phyloP scores from a whole-genome alignment of 2,329 filamentous ascomycete species.

The Ceratocystis eucalypticola region DNA sequence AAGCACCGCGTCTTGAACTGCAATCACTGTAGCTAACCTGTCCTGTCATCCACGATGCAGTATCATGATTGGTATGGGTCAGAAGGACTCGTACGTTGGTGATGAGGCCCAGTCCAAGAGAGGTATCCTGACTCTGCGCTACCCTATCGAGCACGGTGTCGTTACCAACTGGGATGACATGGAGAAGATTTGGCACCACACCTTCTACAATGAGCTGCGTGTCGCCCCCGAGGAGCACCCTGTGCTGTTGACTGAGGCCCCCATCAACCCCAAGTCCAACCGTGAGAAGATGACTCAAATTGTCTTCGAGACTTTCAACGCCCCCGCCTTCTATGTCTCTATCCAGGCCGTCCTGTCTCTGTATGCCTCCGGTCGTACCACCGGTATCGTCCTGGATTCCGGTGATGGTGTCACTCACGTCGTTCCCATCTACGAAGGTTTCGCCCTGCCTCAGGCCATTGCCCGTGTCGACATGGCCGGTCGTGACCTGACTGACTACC shows the following conservation, averaged over 20 bases:
- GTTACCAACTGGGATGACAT: slow-evolving; percentile 99
- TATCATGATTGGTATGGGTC: slow-evolving; percentile 99
- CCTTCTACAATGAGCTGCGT: slow-evolving; percentile 99
- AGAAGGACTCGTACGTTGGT: slow-evolving; percentile 99
- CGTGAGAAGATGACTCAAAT: slow-evolving; percentile 99
- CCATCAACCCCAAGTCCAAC: slow-evolving; percentile 99
- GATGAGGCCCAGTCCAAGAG: slow-evolving; percentile 99
- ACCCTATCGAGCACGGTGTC: slow-evolving; percentile 99
- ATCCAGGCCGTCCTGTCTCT: slow-evolving; percentile 99
- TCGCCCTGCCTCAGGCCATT: slow-evolving; percentile 98
- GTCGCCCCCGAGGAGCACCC: slow-evolving; percentile 99
- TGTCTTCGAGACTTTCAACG: slow-evolving; percentile 99
- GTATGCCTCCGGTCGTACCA: slow-evolving; percentile 99
- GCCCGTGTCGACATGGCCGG: slow-evolving; percentile 99
- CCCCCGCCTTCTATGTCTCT: slow-evolving; percentile 99
- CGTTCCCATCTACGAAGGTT: slow-evolving; percentile 99
- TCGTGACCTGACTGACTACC: slow-evolving; percentile 98
- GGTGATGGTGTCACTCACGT: slow-evolving; percentile 99
- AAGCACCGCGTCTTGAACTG: background rate
- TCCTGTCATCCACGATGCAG: slow-evolving; percentile 34
- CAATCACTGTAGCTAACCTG: slow-evolving; percentile 25
- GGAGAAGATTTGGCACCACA: slow-evolving; percentile 99
- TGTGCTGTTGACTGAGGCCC: slow-evolving; percentile 95
- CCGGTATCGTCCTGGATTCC: slow-evolving; percentile 99
- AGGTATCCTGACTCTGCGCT: slow-evolving; percentile 99